phyloP scores from a whole-genome alignment of 176 grass and related monocot genomes.

The Phragmites australis region DNA sequence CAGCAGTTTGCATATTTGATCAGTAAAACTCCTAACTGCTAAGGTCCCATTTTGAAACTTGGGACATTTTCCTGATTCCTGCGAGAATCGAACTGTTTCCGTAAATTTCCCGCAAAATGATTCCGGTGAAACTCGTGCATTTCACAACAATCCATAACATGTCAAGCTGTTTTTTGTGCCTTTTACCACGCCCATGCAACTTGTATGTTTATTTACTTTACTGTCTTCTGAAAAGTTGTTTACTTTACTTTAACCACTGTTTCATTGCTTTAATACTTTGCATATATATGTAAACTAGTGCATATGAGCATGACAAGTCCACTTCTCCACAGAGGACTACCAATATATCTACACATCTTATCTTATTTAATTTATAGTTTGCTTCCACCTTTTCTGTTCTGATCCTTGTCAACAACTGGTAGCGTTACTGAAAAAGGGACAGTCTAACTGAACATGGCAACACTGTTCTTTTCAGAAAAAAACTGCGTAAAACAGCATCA shows the following conservation, averaged over 20 bases:
- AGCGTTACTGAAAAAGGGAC: neutral
- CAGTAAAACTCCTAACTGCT: neutral
- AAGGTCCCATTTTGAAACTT: neutral
- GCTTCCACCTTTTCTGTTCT: neutral
- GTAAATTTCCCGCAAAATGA: neutral
- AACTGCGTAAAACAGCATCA: neutral
- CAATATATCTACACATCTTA: neutral
- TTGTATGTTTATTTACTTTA: neutral
- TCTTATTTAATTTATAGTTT: neutral
- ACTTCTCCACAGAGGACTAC: neutral
- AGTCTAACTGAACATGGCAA: slow-evolving; percentile 4
- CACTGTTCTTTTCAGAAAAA: neutral
- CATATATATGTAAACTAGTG: neutral
- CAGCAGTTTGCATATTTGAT: neutral
- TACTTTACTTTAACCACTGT: slow-evolving; percentile 12
- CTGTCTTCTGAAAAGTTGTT: slow-evolving; percentile 29
- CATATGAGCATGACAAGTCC: neutral
- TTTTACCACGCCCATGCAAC: slow-evolving; percentile 14
- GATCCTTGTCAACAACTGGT: slow-evolving; percentile 14
- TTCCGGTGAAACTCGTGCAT: neutral
- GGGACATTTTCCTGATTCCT: neutral
- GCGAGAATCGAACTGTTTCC: neutral
- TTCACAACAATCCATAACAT: neutral
- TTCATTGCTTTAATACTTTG: neutral
- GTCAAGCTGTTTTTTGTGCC: neutral